Percentiles rank a stretch among this genome's conserved stretches.
These are phyloP conservation scores for Arxiozyma telluris DNA, from an alignment of 1,139 yeast genomes.

Conservation along the genomic window DNA sequence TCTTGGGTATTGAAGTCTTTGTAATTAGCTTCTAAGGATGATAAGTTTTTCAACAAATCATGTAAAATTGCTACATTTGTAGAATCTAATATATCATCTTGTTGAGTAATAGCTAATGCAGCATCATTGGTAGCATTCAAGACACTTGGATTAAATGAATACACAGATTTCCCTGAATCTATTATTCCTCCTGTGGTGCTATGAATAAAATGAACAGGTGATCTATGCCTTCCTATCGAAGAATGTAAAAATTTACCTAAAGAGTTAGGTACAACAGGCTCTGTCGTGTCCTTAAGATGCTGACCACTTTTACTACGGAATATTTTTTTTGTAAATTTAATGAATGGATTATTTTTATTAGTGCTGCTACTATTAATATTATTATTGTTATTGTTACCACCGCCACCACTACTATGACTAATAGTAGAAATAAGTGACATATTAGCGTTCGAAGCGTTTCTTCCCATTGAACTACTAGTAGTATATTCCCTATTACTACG, in stretches of 20 bases:
- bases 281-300: slow-evolving; percentile 15
- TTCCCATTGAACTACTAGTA: background rate
- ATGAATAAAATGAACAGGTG: slow-evolving; percentile 25
- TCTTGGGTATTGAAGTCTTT: slow-evolving; percentile 25
- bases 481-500: background rate
- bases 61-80: slow-evolving; percentile 23
- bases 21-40: slow-evolving; percentile 28
- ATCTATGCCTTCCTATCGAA: slow-evolving; percentile 25
- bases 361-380: background rate
- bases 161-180: slow-evolving; percentile 24
- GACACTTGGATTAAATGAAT: slow-evolving; percentile 21
- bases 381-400: background rate
- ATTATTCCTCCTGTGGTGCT: slow-evolving; percentile 18
- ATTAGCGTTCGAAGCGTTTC: background rate
- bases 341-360: slow-evolving; percentile 8
- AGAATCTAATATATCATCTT: slow-evolving; percentile 16
- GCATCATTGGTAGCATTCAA: slow-evolving; percentile 12
- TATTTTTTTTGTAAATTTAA: slow-evolving; percentile 18
- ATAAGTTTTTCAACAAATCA: slow-evolving; percentile 27
- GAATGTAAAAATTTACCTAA: slow-evolving; percentile 28
- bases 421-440: background rate
- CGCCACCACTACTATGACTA: background rate
- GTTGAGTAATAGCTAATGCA: slow-evolving; percentile 11
- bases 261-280: slow-evolving; percentile 21
- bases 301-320: slow-evolving; percentile 16